Base-by-base conservation (phyloP, 1,284 basidiomycete species). In the Moesziomyces sp. region DNA sequence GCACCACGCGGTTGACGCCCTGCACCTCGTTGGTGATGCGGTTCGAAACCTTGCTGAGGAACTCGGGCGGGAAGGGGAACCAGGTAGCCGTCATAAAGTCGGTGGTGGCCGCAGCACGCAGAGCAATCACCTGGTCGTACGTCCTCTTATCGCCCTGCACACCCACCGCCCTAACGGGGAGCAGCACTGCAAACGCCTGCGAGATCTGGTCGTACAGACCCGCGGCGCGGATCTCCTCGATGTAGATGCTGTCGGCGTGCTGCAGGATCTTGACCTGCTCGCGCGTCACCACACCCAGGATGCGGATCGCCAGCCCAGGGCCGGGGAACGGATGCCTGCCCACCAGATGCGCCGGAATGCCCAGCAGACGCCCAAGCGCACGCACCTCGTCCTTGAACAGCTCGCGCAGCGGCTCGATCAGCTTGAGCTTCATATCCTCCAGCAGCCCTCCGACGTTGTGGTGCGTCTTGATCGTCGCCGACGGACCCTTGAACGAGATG, bases 371-470 rank as follows among this genome's bases (percentile, higher is more conserved):
- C 57, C 97, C 97, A 57, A 99, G 89, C 0, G 91, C 92, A 60
- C 97, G 91, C 49, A 99, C 97, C 86, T 99, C 97, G 85, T 99
- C 96, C 88, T 99, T 99, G 90, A 99, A 99, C 24, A 99, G 88
- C 87, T 99, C 97, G 42, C 97, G 89, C 48, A 99, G 87, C 42
- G 97, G 97, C 86, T 99, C 97, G 76, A 99, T 98, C 46, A 99
- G 88, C 87, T 99, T 99, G 76, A 99, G 88, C 86, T 97, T 98
- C 97, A 99, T 99, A 85, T 99, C 91, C 82, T 93, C 93, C 66
- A 99, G 87, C 52, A 99, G 87, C 11, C 97, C 97, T 33, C 97
- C 97, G 71, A 99, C 97, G 80, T 99, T 99, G 86, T 99, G 97
- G 85, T 99, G 97, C 10, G 97, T 98, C 88, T 99, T 99, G 88